phyloP scores from a whole-genome alignment of 768 basidiomycete species.

The Filobasidium floriforme region DNA sequence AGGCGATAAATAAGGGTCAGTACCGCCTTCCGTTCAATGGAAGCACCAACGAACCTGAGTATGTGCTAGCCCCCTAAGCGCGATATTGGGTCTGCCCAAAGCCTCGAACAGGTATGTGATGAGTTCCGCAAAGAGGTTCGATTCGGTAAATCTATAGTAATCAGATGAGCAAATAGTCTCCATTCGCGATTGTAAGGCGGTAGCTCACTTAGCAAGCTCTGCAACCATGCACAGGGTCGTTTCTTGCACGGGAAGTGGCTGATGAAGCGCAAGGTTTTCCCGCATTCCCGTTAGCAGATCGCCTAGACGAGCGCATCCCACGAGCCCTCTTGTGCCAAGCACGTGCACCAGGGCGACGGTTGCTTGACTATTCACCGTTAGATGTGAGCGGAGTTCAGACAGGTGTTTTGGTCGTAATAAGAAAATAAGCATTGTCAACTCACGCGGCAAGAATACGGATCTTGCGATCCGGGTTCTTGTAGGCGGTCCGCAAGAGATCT shows the following conservation, averaged over 20 bases:
- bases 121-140: slow-evolving; percentile 24
- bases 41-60: slow-evolving; percentile 29
- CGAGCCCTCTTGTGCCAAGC: slow-evolving; percentile 4
- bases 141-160: slow-evolving; percentile 13
- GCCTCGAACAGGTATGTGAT: slow-evolving; percentile 31
- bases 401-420: neutral
- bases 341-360: slow-evolving; percentile 13
- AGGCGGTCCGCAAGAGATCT: neutral
- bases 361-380: neutral
- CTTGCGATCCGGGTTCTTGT: neutral
- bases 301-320: slow-evolving; percentile 1
- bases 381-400: neutral
- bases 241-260: slow-evolving; percentile 18
- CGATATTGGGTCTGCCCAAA: slow-evolving; percentile 28
- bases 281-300: slow-evolving; percentile 10
- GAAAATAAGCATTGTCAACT: neutral
- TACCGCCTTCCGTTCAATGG: neutral
- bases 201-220: slow-evolving; percentile 24
- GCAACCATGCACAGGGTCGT: slow-evolving; percentile 30
- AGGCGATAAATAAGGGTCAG: neutral
- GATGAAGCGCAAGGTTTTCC: neutral
- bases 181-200: no score
- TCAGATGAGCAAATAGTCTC: neutral
- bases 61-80: slow-evolving; percentile 32
- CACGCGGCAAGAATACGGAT: slow-evolving; percentile 9